Evolutionary conservation across 1,284 basidiomycete species (phyloP).

Genomic region (Malassezia brasiliensis): DNA sequence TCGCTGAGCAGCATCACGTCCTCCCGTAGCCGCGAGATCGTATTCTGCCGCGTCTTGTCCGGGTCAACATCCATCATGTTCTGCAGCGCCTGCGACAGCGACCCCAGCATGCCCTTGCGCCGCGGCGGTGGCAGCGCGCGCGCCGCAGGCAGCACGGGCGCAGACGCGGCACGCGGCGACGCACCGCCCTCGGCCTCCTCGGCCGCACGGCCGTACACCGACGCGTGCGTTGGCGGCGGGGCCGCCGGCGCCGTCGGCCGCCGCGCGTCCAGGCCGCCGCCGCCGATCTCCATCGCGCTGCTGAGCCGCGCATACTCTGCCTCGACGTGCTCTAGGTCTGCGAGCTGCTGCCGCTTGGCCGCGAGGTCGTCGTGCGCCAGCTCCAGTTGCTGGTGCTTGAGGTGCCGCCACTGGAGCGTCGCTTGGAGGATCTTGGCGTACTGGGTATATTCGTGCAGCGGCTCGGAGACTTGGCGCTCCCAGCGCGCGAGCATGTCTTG

Average conservation of each 20-base stretch:
- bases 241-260: conserved; percentile 5
- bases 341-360: conserved; percentile 72
- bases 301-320: conserved; percentile 79
- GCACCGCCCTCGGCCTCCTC: conserved; percentile 13
- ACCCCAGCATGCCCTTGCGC: conserved; percentile 66
- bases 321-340: conserved; percentile 84
- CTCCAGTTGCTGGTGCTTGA: conserved; percentile 96
- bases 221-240: conserved; percentile 8
- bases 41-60: conserved; percentile 81
- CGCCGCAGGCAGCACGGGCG: background rate
- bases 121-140: conserved; percentile 9
- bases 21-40: conserved; percentile 87
- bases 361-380: conserved; percentile 87
- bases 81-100: conserved; percentile 84
- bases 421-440: conserved; percentile 91
- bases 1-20: conserved; percentile 57
- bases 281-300: conserved; percentile 59
- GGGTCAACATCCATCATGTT: conserved; percentile 99
- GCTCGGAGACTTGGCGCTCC: conserved; percentile 78
- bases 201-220: conserved; percentile 21
- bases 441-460: conserved; percentile 87
- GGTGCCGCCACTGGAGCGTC: conserved; percentile 84
- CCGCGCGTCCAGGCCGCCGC: conserved; percentile 21
- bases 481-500: conserved; percentile 56
- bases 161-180: background rate